Percentiles rank a stretch among this genome's conserved stretches.
Evolutionary conservation across 192 early-diverging fungal species (phyloP).

Genomic region (Allomyces arbusculus): DNA sequence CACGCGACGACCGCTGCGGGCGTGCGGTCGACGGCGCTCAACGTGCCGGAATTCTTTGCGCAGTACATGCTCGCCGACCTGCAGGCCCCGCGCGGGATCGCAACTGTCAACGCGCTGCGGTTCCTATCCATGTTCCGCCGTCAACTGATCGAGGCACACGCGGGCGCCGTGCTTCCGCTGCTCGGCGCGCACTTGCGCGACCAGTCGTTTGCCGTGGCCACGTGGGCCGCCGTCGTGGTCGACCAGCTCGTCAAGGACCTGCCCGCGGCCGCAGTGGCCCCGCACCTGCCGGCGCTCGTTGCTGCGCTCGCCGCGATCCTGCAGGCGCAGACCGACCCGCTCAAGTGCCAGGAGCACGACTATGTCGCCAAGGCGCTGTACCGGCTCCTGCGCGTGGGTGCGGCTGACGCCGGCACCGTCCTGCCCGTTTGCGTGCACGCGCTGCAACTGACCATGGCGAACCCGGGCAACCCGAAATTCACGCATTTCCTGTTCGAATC

Average conservation of each 20-base stretch:
- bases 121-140: constrained; percentile 8
- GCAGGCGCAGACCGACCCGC: background rate
- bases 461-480: constrained; percentile 95
- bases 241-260: constrained; percentile 21
- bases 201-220: constrained; percentile 61
- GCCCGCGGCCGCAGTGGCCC: too few relatives aligned
- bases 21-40: constrained; percentile 21
- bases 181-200: constrained; percentile 64
- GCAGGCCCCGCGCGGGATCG: constrained; percentile 40
- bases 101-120: constrained; percentile 29
- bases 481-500: constrained; percentile 94
- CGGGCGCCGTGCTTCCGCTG: constrained; percentile 52
- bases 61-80: constrained; percentile 69
- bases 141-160: constrained; percentile 55
- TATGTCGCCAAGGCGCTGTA: background rate
- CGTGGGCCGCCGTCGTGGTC: constrained; percentile 78
- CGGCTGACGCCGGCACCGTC: background rate
- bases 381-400: background rate
- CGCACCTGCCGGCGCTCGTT: too few relatives aligned
- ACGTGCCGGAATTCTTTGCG: constrained; percentile 63
- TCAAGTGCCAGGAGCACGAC: constrained; percentile 11
- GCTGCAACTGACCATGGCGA: constrained; percentile 13
- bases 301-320: too few relatives aligned
- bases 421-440: background rate
- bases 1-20: background rate